phyloP scores from a whole-genome alignment of 345 rosid species.

The Lepidium sativum region DNA sequence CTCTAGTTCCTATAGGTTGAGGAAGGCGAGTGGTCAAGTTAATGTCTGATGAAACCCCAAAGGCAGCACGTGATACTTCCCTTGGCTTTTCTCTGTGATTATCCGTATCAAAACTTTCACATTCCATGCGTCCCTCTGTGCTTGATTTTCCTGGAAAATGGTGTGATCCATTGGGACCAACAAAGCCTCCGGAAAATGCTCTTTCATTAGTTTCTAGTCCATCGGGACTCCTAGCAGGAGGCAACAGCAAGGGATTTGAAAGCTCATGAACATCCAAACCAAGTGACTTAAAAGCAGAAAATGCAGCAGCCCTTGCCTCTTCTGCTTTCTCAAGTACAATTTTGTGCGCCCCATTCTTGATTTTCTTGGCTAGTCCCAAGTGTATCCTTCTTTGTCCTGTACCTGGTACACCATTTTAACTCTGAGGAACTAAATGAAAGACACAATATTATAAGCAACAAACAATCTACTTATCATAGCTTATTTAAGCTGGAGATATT shows the following conservation, averaged over 20 bases:
- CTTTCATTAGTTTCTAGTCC: constrained; percentile 29
- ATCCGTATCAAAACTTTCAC: constrained; percentile 23
- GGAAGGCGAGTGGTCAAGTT: constrained; percentile 26
- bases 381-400: constrained; percentile 71
- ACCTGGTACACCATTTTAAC: constrained; percentile 35
- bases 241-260: constrained; percentile 39
- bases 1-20: constrained; percentile 25
- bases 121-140: constrained; percentile 27
- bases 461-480: neutral
- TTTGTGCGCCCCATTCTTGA: constrained; percentile 87
- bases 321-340: constrained; percentile 97
- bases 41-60: constrained; percentile 33
- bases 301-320: constrained; percentile 92
- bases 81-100: constrained; percentile 30
- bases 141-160: constrained; percentile 24
- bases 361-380: constrained; percentile 85
- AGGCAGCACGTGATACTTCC: constrained; percentile 26
- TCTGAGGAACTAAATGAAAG: constrained; percentile 17
- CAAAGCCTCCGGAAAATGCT: constrained; percentile 22
- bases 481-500: constrained; percentile 4
- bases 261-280: constrained; percentile 64
- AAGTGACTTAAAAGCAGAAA: constrained; percentile 83
- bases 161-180: constrained; percentile 26
- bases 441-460: neutral
- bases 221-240: constrained; percentile 28